Conservation (phyloP, 2,329 filamentous ascomycete genomes). For the Remersonia thermophila region DNA sequence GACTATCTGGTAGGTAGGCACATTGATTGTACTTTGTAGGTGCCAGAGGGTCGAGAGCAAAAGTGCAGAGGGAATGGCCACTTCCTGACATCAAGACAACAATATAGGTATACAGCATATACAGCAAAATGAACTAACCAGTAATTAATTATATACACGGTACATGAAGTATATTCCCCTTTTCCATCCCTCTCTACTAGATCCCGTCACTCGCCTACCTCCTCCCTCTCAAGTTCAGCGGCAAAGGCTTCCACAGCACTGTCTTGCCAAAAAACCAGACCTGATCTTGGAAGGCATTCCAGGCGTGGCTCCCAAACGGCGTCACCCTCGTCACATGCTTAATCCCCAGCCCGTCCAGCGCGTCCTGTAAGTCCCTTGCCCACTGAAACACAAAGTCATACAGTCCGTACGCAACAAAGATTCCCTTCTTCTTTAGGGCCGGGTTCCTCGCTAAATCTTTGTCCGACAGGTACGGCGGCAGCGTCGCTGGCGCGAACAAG, state of each 20-base stretch:
- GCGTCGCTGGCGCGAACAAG: conserved; percentile 20
- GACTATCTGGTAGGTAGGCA: no score
- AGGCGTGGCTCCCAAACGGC: conserved; percentile 20
- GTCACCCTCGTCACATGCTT: conserved; percentile 14
- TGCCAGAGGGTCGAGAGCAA: no score
- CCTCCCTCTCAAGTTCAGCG: conserved; percentile 9
- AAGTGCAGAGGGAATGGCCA: no score
- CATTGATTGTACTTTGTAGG: no score
- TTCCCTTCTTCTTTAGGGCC: conserved; percentile 10
- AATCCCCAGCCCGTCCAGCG: conserved; percentile 11
- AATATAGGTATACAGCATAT: no score
- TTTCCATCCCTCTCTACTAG: no score
- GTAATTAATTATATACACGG: no score
- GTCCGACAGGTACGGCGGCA: conserved; percentile 11
- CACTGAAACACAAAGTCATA: conserved; percentile 19
- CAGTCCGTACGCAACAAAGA: conserved; percentile 19
- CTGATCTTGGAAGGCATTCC: conserved; percentile 21
- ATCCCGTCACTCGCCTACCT: neutral
- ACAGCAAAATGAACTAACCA: no score
- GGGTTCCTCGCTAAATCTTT: conserved; percentile 11
- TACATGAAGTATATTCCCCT: no score
- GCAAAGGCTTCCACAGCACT: conserved; percentile 19
- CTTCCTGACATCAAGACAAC: no score
- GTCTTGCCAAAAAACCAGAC: conserved; percentile 20
- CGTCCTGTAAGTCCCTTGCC: conserved; percentile 16